Base-by-base conservation (phyloP, 176 grass and related monocot species). In the Neostapfia colusana region DNA sequence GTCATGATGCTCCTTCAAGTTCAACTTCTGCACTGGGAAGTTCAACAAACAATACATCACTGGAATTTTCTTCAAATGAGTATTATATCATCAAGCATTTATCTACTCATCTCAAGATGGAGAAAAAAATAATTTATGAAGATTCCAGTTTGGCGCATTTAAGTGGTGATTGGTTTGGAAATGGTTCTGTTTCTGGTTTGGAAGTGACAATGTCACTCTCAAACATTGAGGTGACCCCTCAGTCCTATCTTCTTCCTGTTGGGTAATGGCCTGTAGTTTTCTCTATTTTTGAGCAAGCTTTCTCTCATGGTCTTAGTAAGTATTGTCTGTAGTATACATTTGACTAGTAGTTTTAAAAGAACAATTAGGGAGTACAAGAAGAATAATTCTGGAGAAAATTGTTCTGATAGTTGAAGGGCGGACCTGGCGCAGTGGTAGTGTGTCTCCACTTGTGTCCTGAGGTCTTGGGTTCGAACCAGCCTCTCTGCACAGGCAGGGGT, bases 181-280 rank as follows among this genome's bases (percentile, higher is more conserved):
- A 34, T 53, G 89, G 80, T 86, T 87, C 70, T 81, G 48, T 95
- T 81, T 89, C 85, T 79, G 92, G 92, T 81, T 89, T 95, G 65
- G 85, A 95, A 82, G 54, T 91, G 40, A 8, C 62, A 28, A 69
- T 91, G 38, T 81, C 85, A 68, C 46, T 95, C 53, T 89, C 89
- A 63, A 81, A 77, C 79, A 84, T 95, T 43, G 85, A 89, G 89
- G 92, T 89, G 37, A 70, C 63, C 17, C 35, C 74, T 77, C 61
- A 43, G 61, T 69, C 64, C 69, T 79, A 65, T 79, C 63, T 83
- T 42, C 27, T 55, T 23, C 69, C 53, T 64, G 81, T 63, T 78
- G 68, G 18, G 69, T 31, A 27, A 39, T n/a, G 7, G 21, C 49
- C 34, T 27, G 10, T 35, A 40, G 63, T 67, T 35, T 17, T 67